These are phyloP conservation scores for Boletus barrowsii DNA, from an alignment of 768 basidiomycete species.

Conservation along the genomic window DNA sequence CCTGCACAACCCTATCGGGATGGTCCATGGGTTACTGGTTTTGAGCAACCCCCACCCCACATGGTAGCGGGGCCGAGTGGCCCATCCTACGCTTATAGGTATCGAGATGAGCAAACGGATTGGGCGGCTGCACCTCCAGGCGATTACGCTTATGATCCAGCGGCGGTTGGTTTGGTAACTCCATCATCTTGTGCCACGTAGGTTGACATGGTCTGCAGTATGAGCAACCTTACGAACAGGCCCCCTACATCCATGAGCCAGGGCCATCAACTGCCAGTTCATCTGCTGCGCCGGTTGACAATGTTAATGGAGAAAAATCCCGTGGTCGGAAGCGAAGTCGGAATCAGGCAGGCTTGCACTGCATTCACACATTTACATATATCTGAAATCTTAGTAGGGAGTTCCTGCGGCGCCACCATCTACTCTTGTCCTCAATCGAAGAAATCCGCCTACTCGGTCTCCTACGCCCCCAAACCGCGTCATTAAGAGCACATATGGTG, in stretches of 20 bases:
- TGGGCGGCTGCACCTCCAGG: slow-evolving; percentile 42
- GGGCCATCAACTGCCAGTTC: slow-evolving; percentile 45
- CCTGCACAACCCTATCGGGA: slow-evolving; percentile 45
- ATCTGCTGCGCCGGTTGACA: slow-evolving; percentile 29
- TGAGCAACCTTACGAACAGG: slow-evolving; percentile 54
- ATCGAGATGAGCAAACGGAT: slow-evolving; percentile 54
- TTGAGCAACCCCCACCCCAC: slow-evolving; percentile 48
- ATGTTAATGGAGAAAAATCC: slow-evolving; percentile 39
- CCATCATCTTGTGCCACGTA: not conserved
- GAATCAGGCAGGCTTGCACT: slow-evolving; percentile 41
- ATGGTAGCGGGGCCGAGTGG: slow-evolving; percentile 45
- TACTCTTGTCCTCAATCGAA: slow-evolving; percentile 62
- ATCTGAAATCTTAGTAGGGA: slow-evolving; percentile 35
- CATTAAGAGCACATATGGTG: slow-evolving; percentile 87
- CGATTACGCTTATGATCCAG: slow-evolving; percentile 55
- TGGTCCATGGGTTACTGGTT: slow-evolving; percentile 54
- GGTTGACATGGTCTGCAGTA: slow-evolving; percentile 39
- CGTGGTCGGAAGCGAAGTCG: slow-evolving; percentile 72
- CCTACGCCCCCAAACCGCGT: slow-evolving; percentile 82
- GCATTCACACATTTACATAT: not conserved
- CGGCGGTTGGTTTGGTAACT: slow-evolving; percentile 37
- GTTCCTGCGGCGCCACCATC: slow-evolving; percentile 66
- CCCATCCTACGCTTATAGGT: slow-evolving; percentile 55
- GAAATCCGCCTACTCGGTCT: slow-evolving; percentile 67
- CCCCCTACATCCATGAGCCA: slow-evolving; percentile 54